These are phyloP conservation scores for Talaromyces liani DNA, from an alignment of 495 filamentous ascomycete genomes.

Conservation along the genomic window DNA sequence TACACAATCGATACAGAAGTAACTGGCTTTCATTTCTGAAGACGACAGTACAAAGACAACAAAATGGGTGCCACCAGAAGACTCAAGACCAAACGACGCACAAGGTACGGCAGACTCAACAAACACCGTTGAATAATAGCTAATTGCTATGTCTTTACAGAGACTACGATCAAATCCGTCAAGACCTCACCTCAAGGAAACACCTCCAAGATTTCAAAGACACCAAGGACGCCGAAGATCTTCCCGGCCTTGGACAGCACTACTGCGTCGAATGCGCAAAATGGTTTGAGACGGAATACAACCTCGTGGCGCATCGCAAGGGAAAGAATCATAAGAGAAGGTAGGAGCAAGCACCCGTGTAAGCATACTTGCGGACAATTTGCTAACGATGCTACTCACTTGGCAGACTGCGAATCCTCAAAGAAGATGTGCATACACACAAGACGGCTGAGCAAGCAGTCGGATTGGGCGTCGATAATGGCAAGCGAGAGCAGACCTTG, in stretches of 20 bases:
- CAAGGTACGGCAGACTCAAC: constrained; percentile 36
- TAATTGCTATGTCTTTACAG: constrained; percentile 27
- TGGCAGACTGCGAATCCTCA: constrained; percentile 61
- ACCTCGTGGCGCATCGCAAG: constrained; percentile 64
- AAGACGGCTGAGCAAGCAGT: constrained; percentile 77
- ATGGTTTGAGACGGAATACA: constrained; percentile 86
- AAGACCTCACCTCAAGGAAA: constrained; percentile 65
- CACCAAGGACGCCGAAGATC: constrained; percentile 73
- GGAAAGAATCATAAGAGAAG: constrained; percentile 90
- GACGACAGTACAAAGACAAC: constrained; percentile 1
- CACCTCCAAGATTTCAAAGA: constrained; percentile 73
- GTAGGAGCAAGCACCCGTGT: constrained; percentile 36
- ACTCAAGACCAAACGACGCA: constrained; percentile 52
- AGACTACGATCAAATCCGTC: constrained; percentile 82
- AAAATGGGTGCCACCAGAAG: constrained; percentile 50
- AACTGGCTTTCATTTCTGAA: background rate
- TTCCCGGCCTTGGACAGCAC: constrained; percentile 71
- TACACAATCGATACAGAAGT: background rate
- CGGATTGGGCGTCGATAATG: constrained; percentile 62
- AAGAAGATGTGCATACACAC: constrained; percentile 78
- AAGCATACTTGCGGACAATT: background rate
- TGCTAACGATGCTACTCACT: background rate
- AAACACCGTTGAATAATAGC: background rate
- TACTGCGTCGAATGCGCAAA: constrained; percentile 95
- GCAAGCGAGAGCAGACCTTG: constrained; percentile 26